Percentiles rank a stretch among this genome's conserved stretches.
These are phyloP conservation scores for Colletotrichum gloeosporioides DNA, from an alignment of 2,329 filamentous ascomycete species.

Conservation along the genomic window DNA sequence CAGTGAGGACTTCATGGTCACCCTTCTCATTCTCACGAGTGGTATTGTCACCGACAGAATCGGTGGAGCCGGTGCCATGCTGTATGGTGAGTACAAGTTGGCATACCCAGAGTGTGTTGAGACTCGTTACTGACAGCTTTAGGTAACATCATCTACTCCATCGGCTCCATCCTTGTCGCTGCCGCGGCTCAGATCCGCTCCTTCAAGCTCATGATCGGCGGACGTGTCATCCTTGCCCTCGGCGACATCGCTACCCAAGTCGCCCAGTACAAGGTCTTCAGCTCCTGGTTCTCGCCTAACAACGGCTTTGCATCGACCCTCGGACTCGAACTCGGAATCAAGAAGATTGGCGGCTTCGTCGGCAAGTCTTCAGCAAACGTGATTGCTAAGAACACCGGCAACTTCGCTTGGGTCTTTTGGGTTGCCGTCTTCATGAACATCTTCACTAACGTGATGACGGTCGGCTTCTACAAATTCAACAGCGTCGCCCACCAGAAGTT, in stretches of 20 bases:
- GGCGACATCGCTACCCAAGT: slow-evolving; percentile 70
- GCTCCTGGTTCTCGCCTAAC: slow-evolving; percentile 67
- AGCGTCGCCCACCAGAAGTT: slow-evolving; percentile 54
- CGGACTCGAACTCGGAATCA: slow-evolving; percentile 64
- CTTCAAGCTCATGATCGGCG: slow-evolving; percentile 66
- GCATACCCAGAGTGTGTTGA: not conserved
- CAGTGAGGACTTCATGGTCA: slow-evolving; percentile 68
- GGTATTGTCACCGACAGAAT: slow-evolving; percentile 63
- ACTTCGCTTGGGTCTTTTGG: slow-evolving; percentile 70
- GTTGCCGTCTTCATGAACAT: slow-evolving; percentile 67
- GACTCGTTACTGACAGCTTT: slow-evolving; percentile 22
- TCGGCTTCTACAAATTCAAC: slow-evolving; percentile 61
- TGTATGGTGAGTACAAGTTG: not conserved
- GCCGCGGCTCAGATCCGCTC: slow-evolving; percentile 60
- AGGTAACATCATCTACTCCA: slow-evolving; percentile 64
- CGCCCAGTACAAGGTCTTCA: slow-evolving; percentile 70
- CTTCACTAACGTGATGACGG: slow-evolving; percentile 62
- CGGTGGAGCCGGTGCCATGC: slow-evolving; percentile 55
- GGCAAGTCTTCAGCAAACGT: slow-evolving; percentile 66
- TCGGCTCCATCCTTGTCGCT: slow-evolving; percentile 64
- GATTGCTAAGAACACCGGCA: slow-evolving; percentile 59
- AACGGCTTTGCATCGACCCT: slow-evolving; percentile 67
- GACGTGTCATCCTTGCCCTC: slow-evolving; percentile 58
- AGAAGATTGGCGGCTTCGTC: slow-evolving; percentile 66
- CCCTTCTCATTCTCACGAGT: slow-evolving; percentile 57